These are phyloP conservation scores for Carpinus fangiana DNA, from an alignment of 306 rosid genomes.

Conservation along the genomic window DNA sequence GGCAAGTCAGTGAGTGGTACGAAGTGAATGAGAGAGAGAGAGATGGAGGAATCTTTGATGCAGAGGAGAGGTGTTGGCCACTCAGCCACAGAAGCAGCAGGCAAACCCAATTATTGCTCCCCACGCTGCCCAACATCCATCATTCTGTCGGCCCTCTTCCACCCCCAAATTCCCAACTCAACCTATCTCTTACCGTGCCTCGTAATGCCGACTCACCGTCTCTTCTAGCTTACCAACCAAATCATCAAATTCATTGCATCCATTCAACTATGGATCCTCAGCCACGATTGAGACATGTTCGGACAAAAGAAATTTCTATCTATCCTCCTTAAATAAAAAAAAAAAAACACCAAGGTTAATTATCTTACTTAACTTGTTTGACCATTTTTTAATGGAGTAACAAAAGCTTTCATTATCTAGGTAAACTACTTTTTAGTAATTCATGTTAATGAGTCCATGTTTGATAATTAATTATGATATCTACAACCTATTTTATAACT, in stretches of 20 bases:
- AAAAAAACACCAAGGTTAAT: too few species aligned
- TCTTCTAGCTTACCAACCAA: neutral
- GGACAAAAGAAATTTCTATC: too few species aligned
- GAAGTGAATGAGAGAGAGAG: neutral
- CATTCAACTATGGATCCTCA: too few species aligned
- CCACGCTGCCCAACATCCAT: slow-evolving; percentile 46
- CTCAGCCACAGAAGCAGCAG: slow-evolving; percentile 3
- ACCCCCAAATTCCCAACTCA: neutral
- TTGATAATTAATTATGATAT: too few species aligned
- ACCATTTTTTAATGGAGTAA: too few species aligned
- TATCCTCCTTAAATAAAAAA: too few species aligned
- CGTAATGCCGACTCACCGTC: neutral
- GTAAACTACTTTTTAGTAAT: too few species aligned
- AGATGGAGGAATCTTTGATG: slow-evolving; percentile 4
- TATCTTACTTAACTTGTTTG: too few species aligned
- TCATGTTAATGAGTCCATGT: too few species aligned
- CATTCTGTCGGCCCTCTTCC: slow-evolving; percentile 22
- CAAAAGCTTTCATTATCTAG: too few species aligned
- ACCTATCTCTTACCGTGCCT: neutral
- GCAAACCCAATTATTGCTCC: slow-evolving; percentile 28
- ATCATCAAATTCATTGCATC: neutral
- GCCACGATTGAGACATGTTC: too few species aligned
- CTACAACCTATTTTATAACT: too few species aligned
- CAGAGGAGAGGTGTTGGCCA: slow-evolving; percentile 4
- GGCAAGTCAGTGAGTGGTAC: neutral